Percentiles rank a stretch among this genome's conserved stretches.
Evolutionary conservation across 805 yeast species (phyloP).

Genomic region (Starmerella riodocensis): DNA sequence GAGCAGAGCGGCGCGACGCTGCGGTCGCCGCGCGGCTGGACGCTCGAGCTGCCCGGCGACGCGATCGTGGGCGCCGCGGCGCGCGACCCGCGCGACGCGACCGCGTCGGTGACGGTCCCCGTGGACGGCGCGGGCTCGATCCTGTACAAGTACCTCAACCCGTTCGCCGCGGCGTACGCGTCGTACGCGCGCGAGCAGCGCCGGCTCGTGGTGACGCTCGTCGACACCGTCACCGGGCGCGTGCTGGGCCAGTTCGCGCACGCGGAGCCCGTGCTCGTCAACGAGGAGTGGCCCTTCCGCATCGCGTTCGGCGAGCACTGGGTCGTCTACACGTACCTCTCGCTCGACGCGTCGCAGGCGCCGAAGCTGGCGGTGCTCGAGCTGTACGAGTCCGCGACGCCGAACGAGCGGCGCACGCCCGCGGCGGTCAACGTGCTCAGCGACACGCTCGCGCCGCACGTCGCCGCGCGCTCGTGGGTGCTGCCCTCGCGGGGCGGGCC

Average conservation of each 20-base stretch:
- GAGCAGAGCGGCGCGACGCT: background rate
- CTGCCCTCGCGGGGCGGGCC: slow-evolving; percentile 37
- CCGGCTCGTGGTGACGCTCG: slow-evolving; percentile 36
- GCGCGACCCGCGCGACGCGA: slow-evolving; percentile 31
- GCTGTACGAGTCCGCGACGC: slow-evolving; percentile 52
- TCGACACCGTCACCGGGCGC: slow-evolving; percentile 63
- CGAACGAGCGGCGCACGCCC: slow-evolving; percentile 33
- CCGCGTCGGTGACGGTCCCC: slow-evolving; percentile 54
- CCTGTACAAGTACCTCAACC: slow-evolving; percentile 70
- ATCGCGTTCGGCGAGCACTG: slow-evolving; percentile 71
- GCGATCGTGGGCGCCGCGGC: slow-evolving; percentile 31
- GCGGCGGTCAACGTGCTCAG: slow-evolving; percentile 29
- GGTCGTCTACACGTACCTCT: slow-evolving; percentile 55
- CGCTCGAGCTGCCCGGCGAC: slow-evolving; percentile 9
- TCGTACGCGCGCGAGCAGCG: slow-evolving; percentile 27
- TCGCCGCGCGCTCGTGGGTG: slow-evolving; percentile 43
- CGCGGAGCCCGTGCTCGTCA: slow-evolving; percentile 31
- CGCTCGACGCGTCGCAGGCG: slow-evolving; percentile 36
- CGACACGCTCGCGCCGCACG: slow-evolving; percentile 33
- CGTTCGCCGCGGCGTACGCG: slow-evolving; percentile 46
- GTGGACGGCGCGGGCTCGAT: slow-evolving; percentile 45
- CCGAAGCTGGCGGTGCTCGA: slow-evolving; percentile 60
- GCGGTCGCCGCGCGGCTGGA: slow-evolving; percentile 7
- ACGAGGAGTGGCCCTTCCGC: slow-evolving; percentile 33
- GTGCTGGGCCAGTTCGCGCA: slow-evolving; percentile 36